Conservation (phyloP, 2,329 filamentous ascomycete genomes). For the Clathrospora elynae region DNA sequence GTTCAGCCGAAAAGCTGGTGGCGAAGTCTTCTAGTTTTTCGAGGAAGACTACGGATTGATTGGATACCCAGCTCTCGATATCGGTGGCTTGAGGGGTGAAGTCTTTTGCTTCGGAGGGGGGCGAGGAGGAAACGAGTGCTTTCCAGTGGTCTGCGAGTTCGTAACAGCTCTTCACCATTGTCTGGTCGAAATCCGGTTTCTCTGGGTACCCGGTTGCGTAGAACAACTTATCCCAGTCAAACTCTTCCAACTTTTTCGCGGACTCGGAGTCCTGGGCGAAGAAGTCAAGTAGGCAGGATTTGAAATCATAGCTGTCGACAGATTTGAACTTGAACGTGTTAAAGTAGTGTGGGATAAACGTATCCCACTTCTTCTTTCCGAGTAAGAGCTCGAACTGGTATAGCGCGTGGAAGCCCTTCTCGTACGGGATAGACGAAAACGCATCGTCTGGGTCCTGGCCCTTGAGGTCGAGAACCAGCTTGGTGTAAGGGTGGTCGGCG, state of each 20-base stretch:
- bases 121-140: constrained; percentile 49
- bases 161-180: constrained; percentile 84
- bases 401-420: constrained; percentile 94
- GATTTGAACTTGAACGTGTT: constrained; percentile 82
- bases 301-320: constrained; percentile 93
- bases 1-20: constrained; percentile 65
- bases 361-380: constrained; percentile 85
- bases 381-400: constrained; percentile 88
- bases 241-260: constrained; percentile 66
- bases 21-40: constrained; percentile 74
- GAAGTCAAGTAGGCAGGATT: constrained; percentile 82
- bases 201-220: constrained; percentile 86
- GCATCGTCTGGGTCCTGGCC: constrained; percentile 94
- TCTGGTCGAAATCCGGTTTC: constrained; percentile 90
- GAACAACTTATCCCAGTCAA: constrained; percentile 92
- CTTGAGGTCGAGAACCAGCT: constrained; percentile 83
- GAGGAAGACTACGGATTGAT: constrained; percentile 91
- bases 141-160: constrained; percentile 82
- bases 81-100: constrained; percentile 71
- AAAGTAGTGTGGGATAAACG: constrained; percentile 96
- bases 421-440: constrained; percentile 90
- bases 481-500: constrained; percentile 87
- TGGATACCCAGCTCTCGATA: constrained; percentile 75
- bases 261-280: constrained; percentile 71
- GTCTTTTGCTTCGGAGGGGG: constrained; percentile 16